A percentile compares a stretch with the other conserved stretches of the same genome.
Evolutionary conservation across 495 filamentous ascomycete species (phyloP).

Genomic region (Penicillium lividum): DNA sequence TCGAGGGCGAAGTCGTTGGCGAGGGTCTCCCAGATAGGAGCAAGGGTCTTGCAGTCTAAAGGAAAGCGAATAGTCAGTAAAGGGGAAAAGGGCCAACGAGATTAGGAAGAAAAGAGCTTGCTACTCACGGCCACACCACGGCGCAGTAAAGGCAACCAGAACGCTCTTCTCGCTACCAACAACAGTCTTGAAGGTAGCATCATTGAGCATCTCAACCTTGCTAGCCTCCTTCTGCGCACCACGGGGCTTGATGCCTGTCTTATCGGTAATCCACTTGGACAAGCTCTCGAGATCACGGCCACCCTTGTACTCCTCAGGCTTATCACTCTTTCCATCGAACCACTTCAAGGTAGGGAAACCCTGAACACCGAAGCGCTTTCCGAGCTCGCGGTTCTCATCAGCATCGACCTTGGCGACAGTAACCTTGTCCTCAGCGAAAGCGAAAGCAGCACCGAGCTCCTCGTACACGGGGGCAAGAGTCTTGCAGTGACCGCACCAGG

Average conservation of each 20-base stretch:
- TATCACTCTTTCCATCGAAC: constrained; percentile 96
- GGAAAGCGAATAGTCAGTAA: constrained; percentile 24
- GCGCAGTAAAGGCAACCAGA: constrained; percentile 92
- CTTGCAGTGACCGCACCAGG: constrained; percentile 99
- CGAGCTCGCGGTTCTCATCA: constrained; percentile 80
- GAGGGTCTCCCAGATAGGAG: constrained; percentile 85
- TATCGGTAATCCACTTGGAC: constrained; percentile 76
- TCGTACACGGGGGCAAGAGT: constrained; percentile 93
- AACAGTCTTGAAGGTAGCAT: constrained; percentile 70
- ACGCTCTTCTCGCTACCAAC: constrained; percentile 89
- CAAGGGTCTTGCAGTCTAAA: constrained; percentile 93
- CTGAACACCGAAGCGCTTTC: constrained; percentile 81
- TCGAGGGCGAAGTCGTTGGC: constrained; percentile 82
- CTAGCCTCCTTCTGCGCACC: constrained; percentile 69
- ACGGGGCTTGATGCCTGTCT: constrained; percentile 81
- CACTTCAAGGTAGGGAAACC: constrained; percentile 97
- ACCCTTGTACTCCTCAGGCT: constrained; percentile 80
- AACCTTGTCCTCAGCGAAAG: constrained; percentile 76
- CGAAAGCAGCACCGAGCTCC: constrained; percentile 77
- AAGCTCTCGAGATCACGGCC: constrained; percentile 88
- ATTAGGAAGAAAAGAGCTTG: constrained; percentile 7
- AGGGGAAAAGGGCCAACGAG: not conserved
- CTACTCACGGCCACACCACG: constrained; percentile 93
- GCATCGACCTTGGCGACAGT: constrained; percentile 95
- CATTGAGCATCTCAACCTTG: constrained; percentile 76